Evolutionary conservation across 2,329 filamentous ascomycete species (phyloP), one percentile per base, ranked within the genome.

Genomic region (Fusarium nisikadoi): DNA sequence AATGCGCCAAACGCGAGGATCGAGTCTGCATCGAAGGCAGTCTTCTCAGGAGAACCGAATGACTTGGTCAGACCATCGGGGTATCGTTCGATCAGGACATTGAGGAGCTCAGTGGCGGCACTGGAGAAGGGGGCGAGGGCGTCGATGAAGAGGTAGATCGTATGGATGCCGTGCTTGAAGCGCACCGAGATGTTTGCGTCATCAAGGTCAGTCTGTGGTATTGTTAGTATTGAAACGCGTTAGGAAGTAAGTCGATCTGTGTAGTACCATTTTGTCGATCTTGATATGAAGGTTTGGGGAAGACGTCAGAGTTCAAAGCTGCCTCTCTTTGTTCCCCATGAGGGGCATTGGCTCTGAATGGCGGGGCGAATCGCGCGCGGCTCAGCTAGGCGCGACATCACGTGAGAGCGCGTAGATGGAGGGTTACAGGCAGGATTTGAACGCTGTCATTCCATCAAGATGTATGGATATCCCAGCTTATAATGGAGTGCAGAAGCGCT

Each of bases 101-200:
- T 80, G 23, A 93, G 81, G 4, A 95, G 86, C 25, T 89, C 86
- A 23, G 84, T 75, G 62, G 89, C 89, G 65, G 93, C 83, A 3
- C 84, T 80, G 20, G 84, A 81, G 76, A 94, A 89, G 16, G 89
- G 81, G 42, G 86, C 86, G 19, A 86, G 82, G 9, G 89, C 83
- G 42, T 89, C 86, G 49, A 92, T 86, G 69, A 92, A 90, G 64
- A 94, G 84, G 75, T 93, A 89, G 71, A 94, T 85, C 8, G 92
- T 94, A 75, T 90, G 88, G 64, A 89, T 89, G 77, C 92, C 90
- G 79, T 92, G 87, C 80, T 94, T 94, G 83, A 95, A 90, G 66
- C 91, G 87, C 61, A 95, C 83, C 14, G 92, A 93, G 75, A 89
- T 85, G 73, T 87, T 84, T n/a, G 85, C 82, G 47, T 89, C 85